Evolutionary conservation across 148 eudicot genomes (phyloP).

Genomic region (Salicornia ramosissima): DNA sequence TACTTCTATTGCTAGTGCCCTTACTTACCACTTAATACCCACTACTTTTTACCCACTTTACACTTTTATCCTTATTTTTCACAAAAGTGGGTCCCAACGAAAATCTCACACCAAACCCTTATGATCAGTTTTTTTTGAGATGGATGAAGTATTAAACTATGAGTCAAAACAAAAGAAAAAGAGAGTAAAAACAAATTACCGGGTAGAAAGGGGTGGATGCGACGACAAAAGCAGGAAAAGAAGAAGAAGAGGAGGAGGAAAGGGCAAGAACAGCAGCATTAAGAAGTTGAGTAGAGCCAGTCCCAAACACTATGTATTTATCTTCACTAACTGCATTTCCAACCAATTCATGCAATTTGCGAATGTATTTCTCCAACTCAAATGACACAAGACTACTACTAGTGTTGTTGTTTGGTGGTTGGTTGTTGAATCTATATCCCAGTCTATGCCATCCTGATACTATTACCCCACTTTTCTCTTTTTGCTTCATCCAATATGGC

Average conservation of each 20-base stretch:
- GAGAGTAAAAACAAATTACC: slow-evolving; percentile 21
- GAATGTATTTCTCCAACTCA: slow-evolving; percentile 43
- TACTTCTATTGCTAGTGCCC: too few species aligned
- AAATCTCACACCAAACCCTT: too few species aligned
- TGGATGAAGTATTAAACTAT: too few species aligned
- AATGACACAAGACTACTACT: slow-evolving; percentile 35
- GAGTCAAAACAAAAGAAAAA: too few species aligned
- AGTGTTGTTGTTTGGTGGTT: background rate
- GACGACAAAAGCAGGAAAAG: slow-evolving; percentile 43
- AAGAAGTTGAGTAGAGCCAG: slow-evolving; percentile 60
- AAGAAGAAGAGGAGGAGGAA: slow-evolving; percentile 38
- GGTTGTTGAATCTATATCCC: slow-evolving; percentile 49
- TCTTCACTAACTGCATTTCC: slow-evolving; percentile 57
- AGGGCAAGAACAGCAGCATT: slow-evolving; percentile 68
- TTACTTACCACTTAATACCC: too few species aligned
- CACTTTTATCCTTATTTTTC: too few species aligned
- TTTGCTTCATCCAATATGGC: slow-evolving; percentile 64
- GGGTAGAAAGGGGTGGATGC: slow-evolving; percentile 50
- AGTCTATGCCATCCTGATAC: slow-evolving; percentile 73
- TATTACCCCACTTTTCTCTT: slow-evolving; percentile 48
- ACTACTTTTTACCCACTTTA: too few species aligned
- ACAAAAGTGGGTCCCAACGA: too few species aligned
- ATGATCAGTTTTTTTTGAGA: too few species aligned
- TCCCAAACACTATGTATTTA: slow-evolving; percentile 50
- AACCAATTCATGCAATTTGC: slow-evolving; percentile 38